Evolutionary conservation across 1,139 yeast species (phyloP), one percentile per base, ranked within the genome.

Genomic region (Geotrichum aggregatum): DNA sequence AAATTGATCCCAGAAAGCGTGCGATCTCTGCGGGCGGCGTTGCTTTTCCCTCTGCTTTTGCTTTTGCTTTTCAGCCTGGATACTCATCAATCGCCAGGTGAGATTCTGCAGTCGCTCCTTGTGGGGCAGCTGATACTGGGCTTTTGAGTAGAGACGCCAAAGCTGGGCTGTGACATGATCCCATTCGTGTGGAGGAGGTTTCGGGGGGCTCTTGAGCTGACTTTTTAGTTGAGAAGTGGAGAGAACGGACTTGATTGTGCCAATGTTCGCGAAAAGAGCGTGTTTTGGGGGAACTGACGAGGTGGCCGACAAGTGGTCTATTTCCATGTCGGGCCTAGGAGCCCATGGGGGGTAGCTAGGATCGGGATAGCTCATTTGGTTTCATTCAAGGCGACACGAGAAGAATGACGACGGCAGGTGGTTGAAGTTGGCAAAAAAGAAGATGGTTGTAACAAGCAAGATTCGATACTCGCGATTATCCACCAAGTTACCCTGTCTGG

Each of bases 1-100:
- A 8, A 21, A 24, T 8, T 22, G 44, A 13, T 38, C 30, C 43
- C 41, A 28, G 52, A 54, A 43, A 44, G 52, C 10, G n/a, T n/a
- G n/a, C n/a, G n/a, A n/a, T n/a, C n/a, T n/a, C n/a, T n/a, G n/a
- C n/a, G n/a, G n/a, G n/a, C n/a, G n/a, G 48, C 56, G 22, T 34
- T 31, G 45, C 21, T 31, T 36, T 36, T 3, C 52, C 31, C 30
- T 26, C 14, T 13, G 33, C 31, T 38, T 47, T 16, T 31, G 35
- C n/a, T 22, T 22, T 24, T 42, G 42, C 3, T 30, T 40, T 26
- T 44, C 39, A 8, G 33, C 51, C 57, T 79, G 78, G 62, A 84
- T 71, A 49, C 76, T 78, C 89, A 87, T 84, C 80, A 88, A 77
- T 57, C 96, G 70, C 96, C 96, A 87, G 11, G 94, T 83, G 49